A percentile compares a stretch with the other conserved stretches of the same genome.
Evolutionary conservation across 352 stramenopile species (phyloP).

Genomic region (Plasmopara muralis): DNA sequence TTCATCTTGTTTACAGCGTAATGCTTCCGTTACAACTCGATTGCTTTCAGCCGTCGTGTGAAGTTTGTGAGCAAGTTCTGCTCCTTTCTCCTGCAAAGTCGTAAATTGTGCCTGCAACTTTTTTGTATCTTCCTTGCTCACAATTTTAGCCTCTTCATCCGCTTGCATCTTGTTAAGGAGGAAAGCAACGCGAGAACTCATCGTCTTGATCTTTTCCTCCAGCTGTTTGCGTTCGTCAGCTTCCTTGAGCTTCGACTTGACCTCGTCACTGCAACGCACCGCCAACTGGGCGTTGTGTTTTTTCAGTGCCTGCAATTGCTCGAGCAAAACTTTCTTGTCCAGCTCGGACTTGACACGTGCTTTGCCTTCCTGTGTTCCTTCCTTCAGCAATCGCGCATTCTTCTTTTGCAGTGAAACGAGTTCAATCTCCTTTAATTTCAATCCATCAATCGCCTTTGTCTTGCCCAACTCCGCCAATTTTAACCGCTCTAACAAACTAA

Average conservation of each 20-base stretch:
- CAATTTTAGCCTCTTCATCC: constrained; percentile 92
- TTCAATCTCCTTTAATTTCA: constrained; percentile 94
- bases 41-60: constrained; percentile 88
- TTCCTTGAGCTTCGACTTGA: constrained; percentile 90
- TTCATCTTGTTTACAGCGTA: constrained; percentile 86
- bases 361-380: constrained; percentile 90
- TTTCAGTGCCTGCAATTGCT: constrained; percentile 93
- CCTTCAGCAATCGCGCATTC: constrained; percentile 89
- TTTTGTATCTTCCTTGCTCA: constrained; percentile 91
- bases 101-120: constrained; percentile 91
- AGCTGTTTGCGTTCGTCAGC: constrained; percentile 88
- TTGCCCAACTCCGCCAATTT: constrained; percentile 95
- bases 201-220: constrained; percentile 91
- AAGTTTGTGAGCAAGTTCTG: constrained; percentile 88
- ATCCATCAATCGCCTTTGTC: constrained; percentile 91
- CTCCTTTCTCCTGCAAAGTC: constrained; percentile 80
- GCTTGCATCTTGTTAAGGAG: constrained; percentile 96
- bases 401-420: constrained; percentile 93
- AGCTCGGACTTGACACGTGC: constrained; percentile 90
- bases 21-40: constrained; percentile 87
- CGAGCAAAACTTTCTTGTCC: constrained; percentile 91
- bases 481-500: constrained; percentile 93
- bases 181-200: constrained; percentile 90
- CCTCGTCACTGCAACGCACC: constrained; percentile 88
- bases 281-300: constrained; percentile 93